Base-by-base conservation (phyloP, 129 eudicot species). In the Logfia minima region DNA sequence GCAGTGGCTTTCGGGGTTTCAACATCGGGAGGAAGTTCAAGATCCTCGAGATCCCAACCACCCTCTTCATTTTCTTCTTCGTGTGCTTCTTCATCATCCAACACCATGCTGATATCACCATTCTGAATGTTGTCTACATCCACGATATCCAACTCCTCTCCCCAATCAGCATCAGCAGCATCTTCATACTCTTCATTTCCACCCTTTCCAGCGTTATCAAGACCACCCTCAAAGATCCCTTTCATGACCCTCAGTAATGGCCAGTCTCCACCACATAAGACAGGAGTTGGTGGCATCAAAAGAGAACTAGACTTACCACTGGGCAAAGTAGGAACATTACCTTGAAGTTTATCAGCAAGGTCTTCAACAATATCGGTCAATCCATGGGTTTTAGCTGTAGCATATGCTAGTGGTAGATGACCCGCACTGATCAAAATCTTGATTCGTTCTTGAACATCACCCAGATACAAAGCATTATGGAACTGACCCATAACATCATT, bases 31-130 rank as follows among this genome's bases (percentile, higher is more conserved):
- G 91, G 96, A 68, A 90, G 88, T 70, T 83, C 90, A 26, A 90
- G 85, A 73, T 90, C 96, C 77, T 90, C 96, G 31, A 90, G 96
- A 74, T 85, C 96, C 96, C 96, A 90, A 68, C 96, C 96, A 17
- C 88, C 92, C 58, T 85, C 96, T 18, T 87, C 89, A 29, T 76
- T 34, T 29, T 76, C 78, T 16, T 83, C 96, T 56, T 82, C 89
- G 8, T 52, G 76, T 24, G 75, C 86, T 52, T 82, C 88, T 11
- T 80, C 92, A 53, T 87, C 96, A 55, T 81, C 96, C 43, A 83
- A 37, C 45, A 39, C 83, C 76, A 81, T 53, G 24, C 85, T 76
- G 80, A 66, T 21, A 52, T 76, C 80, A 51, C 80, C 80, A 76
- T 76, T 66, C 70, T 79, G 43, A 13, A 87, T 37, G 71, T 84